Conservation (phyloP, 139 green algal species). For the Chlorella sp. region DNA sequence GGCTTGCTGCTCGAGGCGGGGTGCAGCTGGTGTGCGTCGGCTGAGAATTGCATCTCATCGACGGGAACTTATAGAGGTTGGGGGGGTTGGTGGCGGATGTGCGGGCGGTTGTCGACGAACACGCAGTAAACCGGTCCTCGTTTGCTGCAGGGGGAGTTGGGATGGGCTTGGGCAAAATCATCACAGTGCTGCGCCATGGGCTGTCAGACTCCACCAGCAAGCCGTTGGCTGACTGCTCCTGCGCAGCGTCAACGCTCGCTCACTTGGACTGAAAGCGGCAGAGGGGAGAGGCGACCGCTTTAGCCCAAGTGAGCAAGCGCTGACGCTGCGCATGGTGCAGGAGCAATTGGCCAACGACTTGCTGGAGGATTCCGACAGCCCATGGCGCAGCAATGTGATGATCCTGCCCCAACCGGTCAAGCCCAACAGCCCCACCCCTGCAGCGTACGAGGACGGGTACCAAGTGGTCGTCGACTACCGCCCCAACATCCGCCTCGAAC, state of each 20-base stretch:
- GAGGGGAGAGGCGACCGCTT: too few species aligned
- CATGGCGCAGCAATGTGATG: neutral
- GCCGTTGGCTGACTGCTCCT: neutral
- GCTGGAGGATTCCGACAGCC: neutral
- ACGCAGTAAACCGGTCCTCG: neutral
- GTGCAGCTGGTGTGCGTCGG: too few species aligned
- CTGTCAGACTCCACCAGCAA: neutral
- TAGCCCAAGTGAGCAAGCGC: too few species aligned
- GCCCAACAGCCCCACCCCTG: too few species aligned
- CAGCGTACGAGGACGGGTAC: too few species aligned
- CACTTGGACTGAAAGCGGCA: too few species aligned
- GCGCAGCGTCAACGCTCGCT: too few species aligned
- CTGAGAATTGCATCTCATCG: too few species aligned
- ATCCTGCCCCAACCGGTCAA: neutral
- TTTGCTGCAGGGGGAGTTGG: too few species aligned
- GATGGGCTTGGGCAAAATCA: neutral
- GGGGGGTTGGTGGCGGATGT: neutral
- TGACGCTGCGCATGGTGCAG: too few species aligned
- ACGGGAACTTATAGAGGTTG: too few species aligned
- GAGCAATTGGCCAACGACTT: neutral
- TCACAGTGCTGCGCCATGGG: neutral
- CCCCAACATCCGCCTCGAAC: neutral
- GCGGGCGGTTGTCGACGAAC: neutral
- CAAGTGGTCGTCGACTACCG: neutral
- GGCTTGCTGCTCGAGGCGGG: too few species aligned